These are phyloP conservation scores for Globisporangium splendens DNA, from an alignment of 352 stramenopile species.

Conservation along the genomic window DNA sequence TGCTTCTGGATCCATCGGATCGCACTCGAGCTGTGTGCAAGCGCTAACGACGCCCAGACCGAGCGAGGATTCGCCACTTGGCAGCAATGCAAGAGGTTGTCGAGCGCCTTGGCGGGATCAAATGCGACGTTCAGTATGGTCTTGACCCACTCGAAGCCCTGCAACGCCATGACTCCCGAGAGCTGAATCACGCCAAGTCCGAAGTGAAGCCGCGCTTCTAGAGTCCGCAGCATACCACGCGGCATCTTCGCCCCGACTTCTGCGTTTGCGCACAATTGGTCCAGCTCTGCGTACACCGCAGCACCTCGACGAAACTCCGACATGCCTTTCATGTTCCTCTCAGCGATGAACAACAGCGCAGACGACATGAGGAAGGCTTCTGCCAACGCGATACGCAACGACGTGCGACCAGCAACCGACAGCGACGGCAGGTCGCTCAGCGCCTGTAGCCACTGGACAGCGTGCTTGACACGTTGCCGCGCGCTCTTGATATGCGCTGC, in stretches of 20 bases:
- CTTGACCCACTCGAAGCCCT: constrained; percentile 28
- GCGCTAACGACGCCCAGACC: constrained; percentile 28
- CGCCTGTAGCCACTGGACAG: constrained; percentile 25
- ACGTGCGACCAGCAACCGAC: constrained; percentile 22
- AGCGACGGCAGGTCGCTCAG: constrained; percentile 27
- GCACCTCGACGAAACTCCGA: constrained; percentile 23
- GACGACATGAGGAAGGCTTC: constrained; percentile 28
- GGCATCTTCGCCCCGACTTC: constrained; percentile 12
- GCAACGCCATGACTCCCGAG: constrained; percentile 19
- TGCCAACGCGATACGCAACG: constrained; percentile 20
- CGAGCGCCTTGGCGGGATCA: constrained; percentile 23
- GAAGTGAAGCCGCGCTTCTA: constrained; percentile 26
- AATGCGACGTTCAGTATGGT: constrained; percentile 14
- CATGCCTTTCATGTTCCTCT: constrained; percentile 26
- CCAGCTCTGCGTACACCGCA: constrained; percentile 20
- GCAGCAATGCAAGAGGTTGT: constrained; percentile 23
- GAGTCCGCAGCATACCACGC: neutral
- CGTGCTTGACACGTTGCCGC: constrained; percentile 15
- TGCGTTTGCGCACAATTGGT: constrained; percentile 3
- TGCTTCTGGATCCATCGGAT: constrained; percentile 24
- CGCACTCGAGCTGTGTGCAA: constrained; percentile 25
- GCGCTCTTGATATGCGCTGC: constrained; percentile 22
- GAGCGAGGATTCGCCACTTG: constrained; percentile 12
- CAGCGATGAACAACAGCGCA: constrained; percentile 23
- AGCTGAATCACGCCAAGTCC: constrained; percentile 31